Evolutionary conservation across 1,139 yeast genomes (phyloP).

Genomic region (Hyphopichia burtonii): DNA sequence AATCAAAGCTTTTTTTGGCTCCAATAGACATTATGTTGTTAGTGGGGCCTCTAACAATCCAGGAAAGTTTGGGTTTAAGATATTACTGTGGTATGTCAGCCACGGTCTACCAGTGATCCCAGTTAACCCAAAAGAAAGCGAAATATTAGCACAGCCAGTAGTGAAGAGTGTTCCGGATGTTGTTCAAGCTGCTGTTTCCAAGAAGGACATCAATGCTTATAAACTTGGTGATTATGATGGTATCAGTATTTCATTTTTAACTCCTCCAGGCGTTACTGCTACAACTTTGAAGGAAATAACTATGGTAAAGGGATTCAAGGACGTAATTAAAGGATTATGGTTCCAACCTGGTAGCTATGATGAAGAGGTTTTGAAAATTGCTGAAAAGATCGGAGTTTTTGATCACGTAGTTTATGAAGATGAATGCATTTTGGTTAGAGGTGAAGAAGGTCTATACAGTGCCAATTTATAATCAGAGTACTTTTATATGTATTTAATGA

Average conservation of each 20-base stretch:
- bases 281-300: slow-evolving; percentile 45
- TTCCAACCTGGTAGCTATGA: slow-evolving; percentile 81
- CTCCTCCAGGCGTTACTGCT: slow-evolving; percentile 66
- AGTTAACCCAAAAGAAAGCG: slow-evolving; percentile 55
- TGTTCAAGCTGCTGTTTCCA: slow-evolving; percentile 23
- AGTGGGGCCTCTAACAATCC: slow-evolving; percentile 73
- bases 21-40: slow-evolving; percentile 58
- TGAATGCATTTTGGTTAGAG: slow-evolving; percentile 69
- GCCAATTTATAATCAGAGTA: slow-evolving; percentile 22
- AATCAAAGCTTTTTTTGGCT: slow-evolving; percentile 50
- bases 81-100: slow-evolving; percentile 63
- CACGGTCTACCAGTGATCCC: slow-evolving; percentile 64
- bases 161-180: slow-evolving; percentile 33
- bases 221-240: slow-evolving; percentile 36
- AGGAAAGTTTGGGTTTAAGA: slow-evolving; percentile 68
- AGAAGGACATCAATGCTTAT: slow-evolving; percentile 26
- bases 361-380: slow-evolving; percentile 45
- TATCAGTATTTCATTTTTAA: slow-evolving; percentile 61
- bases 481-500: too few species aligned
- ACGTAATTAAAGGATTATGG: slow-evolving; percentile 62
- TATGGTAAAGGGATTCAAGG: slow-evolving; percentile 25
- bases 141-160: slow-evolving; percentile 47
- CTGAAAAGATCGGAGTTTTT: slow-evolving; percentile 35
- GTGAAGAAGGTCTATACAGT: slow-evolving; percentile 52
- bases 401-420: slow-evolving; percentile 57